These are phyloP conservation scores for Aegilops sharonensis DNA, from an alignment of 176 grass and related monocot species.

Conservation along the genomic window DNA sequence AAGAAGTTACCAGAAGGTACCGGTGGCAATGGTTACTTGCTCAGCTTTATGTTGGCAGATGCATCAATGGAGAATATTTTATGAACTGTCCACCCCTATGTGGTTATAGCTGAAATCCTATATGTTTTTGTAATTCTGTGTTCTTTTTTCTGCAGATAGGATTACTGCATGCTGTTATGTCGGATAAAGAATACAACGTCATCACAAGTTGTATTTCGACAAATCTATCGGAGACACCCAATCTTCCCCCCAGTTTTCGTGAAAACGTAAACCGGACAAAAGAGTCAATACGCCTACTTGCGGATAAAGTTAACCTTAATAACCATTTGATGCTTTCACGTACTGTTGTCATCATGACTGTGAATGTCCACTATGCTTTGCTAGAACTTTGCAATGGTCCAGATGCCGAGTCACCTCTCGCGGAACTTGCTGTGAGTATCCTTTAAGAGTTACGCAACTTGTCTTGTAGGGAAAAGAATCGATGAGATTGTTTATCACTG, in stretches of 20 bases:
- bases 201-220: conserved; percentile 81
- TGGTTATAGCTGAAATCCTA: not conserved
- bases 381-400: conserved; percentile 79
- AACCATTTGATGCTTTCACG: conserved; percentile 67
- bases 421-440: conserved; percentile 79
- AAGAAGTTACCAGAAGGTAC: not conserved
- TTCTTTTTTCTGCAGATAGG: conserved; percentile 59
- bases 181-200: conserved; percentile 94
- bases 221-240: conserved; percentile 84
- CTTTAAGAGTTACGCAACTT: not conserved
- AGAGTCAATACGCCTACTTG: conserved; percentile 87
- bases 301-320: conserved; percentile 93
- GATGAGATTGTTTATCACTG: not conserved
- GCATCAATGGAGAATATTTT: not conserved
- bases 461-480: not conserved
- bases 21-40: not conserved
- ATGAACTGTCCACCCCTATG: not conserved
- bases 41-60: conserved; percentile 6
- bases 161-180: conserved; percentile 87
- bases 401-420: conserved; percentile 79
- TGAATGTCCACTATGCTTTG: conserved; percentile 77
- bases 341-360: conserved; percentile 74
- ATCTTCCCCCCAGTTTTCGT: conserved; percentile 88
- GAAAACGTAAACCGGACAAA: conserved; percentile 71
- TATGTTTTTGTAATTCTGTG: conserved; percentile 6